Evolutionary conservation across 2,329 filamentous ascomycete species (phyloP).

Genomic region (Hypoxylon sp.): DNA sequence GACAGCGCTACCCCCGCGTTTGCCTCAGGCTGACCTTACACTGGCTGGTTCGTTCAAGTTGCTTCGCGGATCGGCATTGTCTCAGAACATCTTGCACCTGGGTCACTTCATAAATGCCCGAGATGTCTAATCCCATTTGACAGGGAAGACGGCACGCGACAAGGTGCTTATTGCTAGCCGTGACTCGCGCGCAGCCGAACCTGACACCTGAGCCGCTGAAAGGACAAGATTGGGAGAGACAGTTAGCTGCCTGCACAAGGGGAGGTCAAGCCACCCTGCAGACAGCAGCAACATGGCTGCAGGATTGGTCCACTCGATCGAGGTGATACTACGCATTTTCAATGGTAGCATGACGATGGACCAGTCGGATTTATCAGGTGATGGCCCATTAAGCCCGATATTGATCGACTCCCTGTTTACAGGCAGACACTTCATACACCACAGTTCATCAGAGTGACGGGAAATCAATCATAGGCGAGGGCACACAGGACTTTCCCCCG

Average conservation of each 20-base stretch:
- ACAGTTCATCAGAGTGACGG: constrained; percentile 8
- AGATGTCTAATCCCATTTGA: constrained; percentile 36
- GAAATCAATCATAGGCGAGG: constrained; percentile 12
- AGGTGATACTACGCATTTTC: constrained; percentile 29
- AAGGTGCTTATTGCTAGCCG: constrained; percentile 38
- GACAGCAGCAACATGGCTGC: constrained; percentile 27
- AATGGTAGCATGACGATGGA: constrained; percentile 29
- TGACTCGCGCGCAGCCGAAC: constrained; percentile 40
- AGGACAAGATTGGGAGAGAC: constrained; percentile 32
- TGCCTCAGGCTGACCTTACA: constrained; percentile 24
- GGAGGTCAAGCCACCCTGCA: constrained; percentile 25
- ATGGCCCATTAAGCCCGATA: constrained; percentile 28
- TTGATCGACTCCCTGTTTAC: constrained; percentile 31
- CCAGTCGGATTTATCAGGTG: constrained; percentile 40
- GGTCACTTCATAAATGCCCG: constrained; percentile 36
- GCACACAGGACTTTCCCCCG: constrained; percentile 8
- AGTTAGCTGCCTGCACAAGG: constrained; percentile 35
- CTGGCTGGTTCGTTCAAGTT: constrained; percentile 31
- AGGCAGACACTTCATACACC: constrained; percentile 8
- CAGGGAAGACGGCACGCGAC: constrained; percentile 40
- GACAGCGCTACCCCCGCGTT: constrained; percentile 45
- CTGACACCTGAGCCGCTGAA: constrained; percentile 37
- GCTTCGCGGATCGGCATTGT: constrained; percentile 36
- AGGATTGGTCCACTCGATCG: constrained; percentile 36
- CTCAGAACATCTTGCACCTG: constrained; percentile 29